Conservation (phyloP, 164 flowering plant species). For the Sextonia rubra region DNA sequence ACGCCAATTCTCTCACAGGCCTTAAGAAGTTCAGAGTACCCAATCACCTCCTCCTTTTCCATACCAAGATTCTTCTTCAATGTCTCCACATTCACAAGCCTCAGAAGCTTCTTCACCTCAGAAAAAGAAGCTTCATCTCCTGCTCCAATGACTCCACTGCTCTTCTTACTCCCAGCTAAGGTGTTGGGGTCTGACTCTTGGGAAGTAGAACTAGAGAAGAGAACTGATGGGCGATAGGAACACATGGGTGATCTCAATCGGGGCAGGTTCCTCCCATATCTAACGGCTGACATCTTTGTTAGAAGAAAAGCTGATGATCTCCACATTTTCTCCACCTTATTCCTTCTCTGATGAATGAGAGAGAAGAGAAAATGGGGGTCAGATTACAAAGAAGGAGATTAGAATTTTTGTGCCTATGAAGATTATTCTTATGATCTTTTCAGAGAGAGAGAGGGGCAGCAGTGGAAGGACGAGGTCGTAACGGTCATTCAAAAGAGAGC, state of each 20-base stretch:
- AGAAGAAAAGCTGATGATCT: background rate
- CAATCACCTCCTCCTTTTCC: conserved; percentile 61
- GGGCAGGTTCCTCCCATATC: background rate
- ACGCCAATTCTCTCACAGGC: conserved; percentile 68
- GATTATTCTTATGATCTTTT: no score
- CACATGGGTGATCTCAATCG: no score
- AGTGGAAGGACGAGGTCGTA: no score
- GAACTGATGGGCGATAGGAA: background rate
- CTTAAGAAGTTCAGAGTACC: conserved; percentile 51
- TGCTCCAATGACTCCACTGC: background rate
- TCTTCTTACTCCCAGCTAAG: background rate
- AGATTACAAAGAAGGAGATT: no score
- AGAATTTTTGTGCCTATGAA: no score
- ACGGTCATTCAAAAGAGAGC: no score
- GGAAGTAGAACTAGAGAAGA: background rate
- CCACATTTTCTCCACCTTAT: background rate
- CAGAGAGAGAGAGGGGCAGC: no score
- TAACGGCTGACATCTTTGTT: background rate
- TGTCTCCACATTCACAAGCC: conserved; percentile 79
- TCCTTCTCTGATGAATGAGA: no score
- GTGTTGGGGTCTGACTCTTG: background rate
- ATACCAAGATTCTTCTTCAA: conserved; percentile 56
- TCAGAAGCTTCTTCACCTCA: conserved; percentile 81
- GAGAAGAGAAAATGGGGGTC: no score
- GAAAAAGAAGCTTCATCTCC: conserved; percentile 33